Conservation (phyloP, 1,284 basidiomycete species). For the Apiotrichum brassicae region DNA sequence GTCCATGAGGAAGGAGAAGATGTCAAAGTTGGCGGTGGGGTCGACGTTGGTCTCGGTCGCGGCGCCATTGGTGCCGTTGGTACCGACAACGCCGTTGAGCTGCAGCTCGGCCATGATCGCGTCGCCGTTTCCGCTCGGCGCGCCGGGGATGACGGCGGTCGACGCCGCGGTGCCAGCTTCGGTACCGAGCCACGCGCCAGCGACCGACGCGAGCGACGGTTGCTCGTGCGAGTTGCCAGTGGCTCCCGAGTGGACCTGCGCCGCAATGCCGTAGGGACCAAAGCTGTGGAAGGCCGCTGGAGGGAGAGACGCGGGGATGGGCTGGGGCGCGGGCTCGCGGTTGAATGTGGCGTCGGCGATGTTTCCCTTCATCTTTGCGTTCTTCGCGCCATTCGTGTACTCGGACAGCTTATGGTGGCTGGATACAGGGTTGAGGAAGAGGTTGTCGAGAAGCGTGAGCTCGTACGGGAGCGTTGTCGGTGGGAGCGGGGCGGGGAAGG, state of each 20-base stretch:
- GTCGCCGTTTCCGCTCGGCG: constrained; percentile 4
- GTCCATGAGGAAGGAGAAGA: constrained; percentile 44
- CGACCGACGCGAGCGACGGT: constrained; percentile 10
- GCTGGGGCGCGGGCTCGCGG: not conserved
- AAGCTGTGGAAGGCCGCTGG: constrained; percentile 31
- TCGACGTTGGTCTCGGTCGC: constrained; percentile 1
- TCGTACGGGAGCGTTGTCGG: constrained; percentile 44
- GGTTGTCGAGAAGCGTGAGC: constrained; percentile 46
- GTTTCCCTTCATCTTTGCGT: constrained; percentile 13
- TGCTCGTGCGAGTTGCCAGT: not conserved
- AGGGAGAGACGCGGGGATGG: constrained; percentile 20
- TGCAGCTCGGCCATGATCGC: constrained; percentile 11
- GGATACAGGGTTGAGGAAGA: constrained; percentile 47
- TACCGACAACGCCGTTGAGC: constrained; percentile 5
- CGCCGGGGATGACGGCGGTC: constrained; percentile 5
- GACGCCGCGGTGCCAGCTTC: constrained; percentile 5
- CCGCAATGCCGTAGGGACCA: constrained; percentile 23
- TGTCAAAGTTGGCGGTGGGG: constrained; percentile 28
- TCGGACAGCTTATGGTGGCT: constrained; percentile 45
- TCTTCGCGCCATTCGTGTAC: constrained; percentile 38
- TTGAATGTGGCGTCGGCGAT: not conserved
- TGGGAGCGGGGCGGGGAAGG: constrained; percentile 42
- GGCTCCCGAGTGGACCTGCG: constrained; percentile 11
- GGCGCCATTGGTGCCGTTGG: constrained; percentile 1
- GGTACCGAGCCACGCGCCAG: constrained; percentile 12